phyloP scores from a whole-genome alignment of 1,284 basidiomycete genomes.

The Cerioporus squamosus region DNA sequence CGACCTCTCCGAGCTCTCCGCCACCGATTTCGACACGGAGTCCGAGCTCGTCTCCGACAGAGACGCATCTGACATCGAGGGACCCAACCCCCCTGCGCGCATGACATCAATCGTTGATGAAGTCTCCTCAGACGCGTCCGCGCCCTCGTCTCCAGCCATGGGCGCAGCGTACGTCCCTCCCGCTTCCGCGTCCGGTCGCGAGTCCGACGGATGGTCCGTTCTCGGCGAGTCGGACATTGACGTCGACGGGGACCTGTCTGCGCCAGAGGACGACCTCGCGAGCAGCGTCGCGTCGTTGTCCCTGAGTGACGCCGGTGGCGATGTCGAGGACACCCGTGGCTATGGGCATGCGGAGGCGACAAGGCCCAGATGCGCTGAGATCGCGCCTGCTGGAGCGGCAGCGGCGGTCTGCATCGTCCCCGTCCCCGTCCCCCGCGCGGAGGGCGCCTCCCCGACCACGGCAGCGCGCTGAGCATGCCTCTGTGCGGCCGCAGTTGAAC shows the following conservation, averaged over 20 bases:
- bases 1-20: constrained; percentile 46
- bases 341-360: constrained; percentile 29
- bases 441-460: constrained; percentile 28
- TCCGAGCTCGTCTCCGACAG: constrained; percentile 55
- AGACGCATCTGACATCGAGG: constrained; percentile 54
- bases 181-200: constrained; percentile 5
- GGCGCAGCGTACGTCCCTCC: constrained; percentile 6
- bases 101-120: constrained; percentile 40
- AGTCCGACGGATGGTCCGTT: constrained; percentile 34
- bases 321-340: constrained; percentile 28
- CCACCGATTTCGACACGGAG: constrained; percentile 44
- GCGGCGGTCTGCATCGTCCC: constrained; percentile 38
- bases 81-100: constrained; percentile 21
- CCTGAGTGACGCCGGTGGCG: constrained; percentile 20
- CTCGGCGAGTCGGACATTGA: constrained; percentile 33
- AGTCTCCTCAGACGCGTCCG: constrained; percentile 19
- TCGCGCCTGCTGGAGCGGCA: constrained; percentile 33
- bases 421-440: constrained; percentile 46
- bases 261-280: constrained; percentile 19
- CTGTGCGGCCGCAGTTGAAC: constrained; percentile 2
- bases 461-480: constrained; percentile 18
- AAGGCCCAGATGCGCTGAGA: constrained; percentile 29
- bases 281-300: constrained; percentile 23
- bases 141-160: constrained; percentile 22
- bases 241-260: constrained; percentile 32